A percentile compares a stretch with the other conserved stretches of the same genome.
These are phyloP conservation scores for Colletotrichum tanaceti DNA, from an alignment of 2,329 filamentous ascomycete genomes.

Conservation along the genomic window DNA sequence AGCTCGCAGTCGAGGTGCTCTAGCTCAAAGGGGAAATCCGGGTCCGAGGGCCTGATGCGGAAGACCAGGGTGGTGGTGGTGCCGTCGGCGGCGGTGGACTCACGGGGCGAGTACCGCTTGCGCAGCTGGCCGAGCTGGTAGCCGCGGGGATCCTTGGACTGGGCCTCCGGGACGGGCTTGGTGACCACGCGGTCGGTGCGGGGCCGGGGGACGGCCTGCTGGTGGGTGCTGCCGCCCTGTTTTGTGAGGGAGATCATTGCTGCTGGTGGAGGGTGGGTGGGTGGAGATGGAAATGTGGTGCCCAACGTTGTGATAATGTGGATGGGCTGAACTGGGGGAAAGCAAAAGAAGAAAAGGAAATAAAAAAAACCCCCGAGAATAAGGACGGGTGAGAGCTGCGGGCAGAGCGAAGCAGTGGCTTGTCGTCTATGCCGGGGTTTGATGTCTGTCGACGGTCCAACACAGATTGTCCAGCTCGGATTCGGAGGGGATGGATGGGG, in stretches of 20 bases:
- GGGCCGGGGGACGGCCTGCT: slow-evolving; percentile 61
- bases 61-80: slow-evolving; percentile 71
- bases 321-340: slow-evolving; percentile 40
- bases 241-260: slow-evolving; percentile 55
- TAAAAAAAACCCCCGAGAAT: no score
- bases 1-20: slow-evolving; percentile 75
- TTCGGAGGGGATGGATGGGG: neutral
- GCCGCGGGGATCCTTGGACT: slow-evolving; percentile 74
- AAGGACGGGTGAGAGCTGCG: slow-evolving; percentile 4
- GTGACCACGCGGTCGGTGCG: slow-evolving; percentile 64
- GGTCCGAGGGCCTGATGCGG: slow-evolving; percentile 78
- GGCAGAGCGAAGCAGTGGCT: slow-evolving; percentile 32
- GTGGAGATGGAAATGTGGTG: slow-evolving; percentile 25
- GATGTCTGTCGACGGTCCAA: slow-evolving; percentile 9
- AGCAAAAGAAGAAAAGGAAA: slow-evolving; percentile 20
- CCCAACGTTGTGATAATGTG: slow-evolving; percentile 30
- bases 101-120: slow-evolving; percentile 69
- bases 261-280: slow-evolving; percentile 44
- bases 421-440: slow-evolving; percentile 7
- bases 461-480: neutral
- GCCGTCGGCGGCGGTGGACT: slow-evolving; percentile 57
- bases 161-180: slow-evolving; percentile 73
- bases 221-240: slow-evolving; percentile 49
- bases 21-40: slow-evolving; percentile 85
- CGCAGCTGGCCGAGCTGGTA: slow-evolving; percentile 82